Percentiles rank a stretch among this genome's conserved stretches.
Conservation (phyloP, 2,329 filamentous ascomycete species). For the Akanthomyces lecanii region DNA sequence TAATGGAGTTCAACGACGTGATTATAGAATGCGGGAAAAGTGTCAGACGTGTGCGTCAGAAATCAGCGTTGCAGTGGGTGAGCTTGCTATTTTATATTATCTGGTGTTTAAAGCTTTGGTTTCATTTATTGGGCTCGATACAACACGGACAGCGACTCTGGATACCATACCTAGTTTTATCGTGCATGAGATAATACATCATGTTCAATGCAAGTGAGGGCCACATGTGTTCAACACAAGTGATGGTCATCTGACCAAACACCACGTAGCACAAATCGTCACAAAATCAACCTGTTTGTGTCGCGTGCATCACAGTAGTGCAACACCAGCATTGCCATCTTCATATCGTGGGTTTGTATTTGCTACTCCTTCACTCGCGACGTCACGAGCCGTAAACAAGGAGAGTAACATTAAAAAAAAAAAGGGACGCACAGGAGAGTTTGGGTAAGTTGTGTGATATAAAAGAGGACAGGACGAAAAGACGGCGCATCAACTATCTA, state of each 20-base stretch:
- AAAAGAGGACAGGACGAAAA: neutral
- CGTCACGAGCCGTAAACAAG: no score
- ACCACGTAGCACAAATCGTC: no score
- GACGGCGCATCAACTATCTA: neutral
- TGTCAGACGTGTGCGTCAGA: neutral
- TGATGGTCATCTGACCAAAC: neutral
- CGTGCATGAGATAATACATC: neutral
- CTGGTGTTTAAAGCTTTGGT: neutral
- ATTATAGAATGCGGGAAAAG: neutral
- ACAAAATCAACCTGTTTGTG: neutral
- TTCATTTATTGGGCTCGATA: neutral
- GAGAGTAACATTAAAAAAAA: no score
- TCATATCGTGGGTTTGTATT: no score
- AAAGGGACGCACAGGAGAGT: neutral
- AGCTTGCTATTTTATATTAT: neutral
- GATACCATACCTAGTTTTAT: neutral
- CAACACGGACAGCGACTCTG: neutral
- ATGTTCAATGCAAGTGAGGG: neutral
- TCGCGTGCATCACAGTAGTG: neutral
- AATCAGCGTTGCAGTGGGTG: neutral
- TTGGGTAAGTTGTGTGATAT: neutral
- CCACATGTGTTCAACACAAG: neutral
- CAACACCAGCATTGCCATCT: no score
- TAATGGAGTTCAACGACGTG: slow-evolving; percentile 2
- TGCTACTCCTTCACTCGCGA: no score